Percentiles rank a stretch among this genome's conserved stretches.
Conservation (phyloP, 2,329 filamentous ascomycete genomes). For the Colletotrichum zoysiae region DNA sequence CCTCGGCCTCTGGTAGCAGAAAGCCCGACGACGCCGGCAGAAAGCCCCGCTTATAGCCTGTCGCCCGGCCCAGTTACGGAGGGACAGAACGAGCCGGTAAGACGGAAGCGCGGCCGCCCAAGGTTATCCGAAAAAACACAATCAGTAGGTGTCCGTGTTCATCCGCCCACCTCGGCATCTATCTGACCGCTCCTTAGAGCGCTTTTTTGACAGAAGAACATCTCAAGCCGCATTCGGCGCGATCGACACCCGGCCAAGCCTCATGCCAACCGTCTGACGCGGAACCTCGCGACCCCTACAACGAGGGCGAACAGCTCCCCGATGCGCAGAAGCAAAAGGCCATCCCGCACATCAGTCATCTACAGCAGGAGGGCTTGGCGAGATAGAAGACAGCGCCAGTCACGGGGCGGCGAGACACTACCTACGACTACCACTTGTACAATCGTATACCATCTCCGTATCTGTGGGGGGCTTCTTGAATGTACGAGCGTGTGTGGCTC, state of each 20-base stretch:
- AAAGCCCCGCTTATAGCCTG: constrained; percentile 24
- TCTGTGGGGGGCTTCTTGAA: background rate
- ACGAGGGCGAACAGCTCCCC: constrained; percentile 9
- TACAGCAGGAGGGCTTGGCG: constrained; percentile 36
- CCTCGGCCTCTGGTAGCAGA: constrained; percentile 18
- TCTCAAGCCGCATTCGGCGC: constrained; percentile 15
- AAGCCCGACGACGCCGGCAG: constrained; percentile 32
- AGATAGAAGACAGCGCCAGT: constrained; percentile 12
- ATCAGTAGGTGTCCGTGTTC: constrained; percentile 7
- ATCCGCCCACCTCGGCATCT: too few relatives aligned
- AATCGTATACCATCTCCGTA: background rate
- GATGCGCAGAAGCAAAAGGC: constrained; percentile 29
- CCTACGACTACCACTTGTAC: background rate
- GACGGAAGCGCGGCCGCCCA: constrained; percentile 30
- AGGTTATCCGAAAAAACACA: constrained; percentile 26
- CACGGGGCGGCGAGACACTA: background rate
- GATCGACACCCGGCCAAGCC: constrained; percentile 21
- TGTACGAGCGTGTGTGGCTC: background rate
- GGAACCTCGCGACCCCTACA: constrained; percentile 9
- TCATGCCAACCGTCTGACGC: constrained; percentile 21
- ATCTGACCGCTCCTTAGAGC: constrained; percentile 11
- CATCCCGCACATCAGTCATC: constrained; percentile 31
- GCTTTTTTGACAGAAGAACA: constrained; percentile 13
- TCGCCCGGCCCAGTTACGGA: constrained; percentile 24
- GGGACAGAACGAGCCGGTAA: constrained; percentile 9